phyloP scores from a whole-genome alignment of 768 basidiomycete species.

The Clitopilus hobsonii region DNA sequence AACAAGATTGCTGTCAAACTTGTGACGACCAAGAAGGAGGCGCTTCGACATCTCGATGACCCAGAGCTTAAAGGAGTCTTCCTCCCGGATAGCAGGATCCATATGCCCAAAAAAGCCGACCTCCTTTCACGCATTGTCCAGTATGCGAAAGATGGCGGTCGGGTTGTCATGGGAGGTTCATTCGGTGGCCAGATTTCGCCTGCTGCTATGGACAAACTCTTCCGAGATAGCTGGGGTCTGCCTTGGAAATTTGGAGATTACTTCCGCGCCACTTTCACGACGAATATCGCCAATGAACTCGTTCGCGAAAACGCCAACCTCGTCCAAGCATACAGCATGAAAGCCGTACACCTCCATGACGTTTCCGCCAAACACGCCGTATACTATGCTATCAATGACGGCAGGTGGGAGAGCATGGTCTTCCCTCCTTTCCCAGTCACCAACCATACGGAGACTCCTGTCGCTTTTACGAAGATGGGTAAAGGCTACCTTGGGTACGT shows the following conservation, averaged over 20 bases:
- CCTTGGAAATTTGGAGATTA: slow-evolving; percentile 35
- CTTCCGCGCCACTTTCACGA: slow-evolving; percentile 29
- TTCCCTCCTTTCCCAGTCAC: slow-evolving; percentile 14
- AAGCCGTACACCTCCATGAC: slow-evolving; percentile 29
- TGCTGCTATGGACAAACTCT: slow-evolving; percentile 20
- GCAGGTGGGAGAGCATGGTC: slow-evolving; percentile 20
- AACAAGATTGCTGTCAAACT: slow-evolving; percentile 16
- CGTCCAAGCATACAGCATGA: slow-evolving; percentile 33
- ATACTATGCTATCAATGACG: slow-evolving; percentile 22
- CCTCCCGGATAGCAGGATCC: slow-evolving; percentile 30
- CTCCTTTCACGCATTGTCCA: slow-evolving; percentile 27
- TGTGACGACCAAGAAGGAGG: slow-evolving; percentile 11
- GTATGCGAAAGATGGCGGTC: slow-evolving; percentile 33
- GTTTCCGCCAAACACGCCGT: slow-evolving; percentile 24
- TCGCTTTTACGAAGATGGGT: slow-evolving; percentile 23
- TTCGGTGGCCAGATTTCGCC: slow-evolving; percentile 25
- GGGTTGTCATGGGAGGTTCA: slow-evolving; percentile 28
- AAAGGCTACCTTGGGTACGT: slow-evolving; percentile 34
- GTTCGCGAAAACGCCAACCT: slow-evolving; percentile 24
- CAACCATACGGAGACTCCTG: slow-evolving; percentile 14
- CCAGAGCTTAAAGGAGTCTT: slow-evolving; percentile 26
- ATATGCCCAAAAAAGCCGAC: slow-evolving; percentile 12
- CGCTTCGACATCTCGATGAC: slow-evolving; percentile 19
- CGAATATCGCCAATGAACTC: slow-evolving; percentile 24
- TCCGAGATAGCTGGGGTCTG: slow-evolving; percentile 26